Conservation (phyloP, 331 rosid species). For the Quercus phellos region DNA sequence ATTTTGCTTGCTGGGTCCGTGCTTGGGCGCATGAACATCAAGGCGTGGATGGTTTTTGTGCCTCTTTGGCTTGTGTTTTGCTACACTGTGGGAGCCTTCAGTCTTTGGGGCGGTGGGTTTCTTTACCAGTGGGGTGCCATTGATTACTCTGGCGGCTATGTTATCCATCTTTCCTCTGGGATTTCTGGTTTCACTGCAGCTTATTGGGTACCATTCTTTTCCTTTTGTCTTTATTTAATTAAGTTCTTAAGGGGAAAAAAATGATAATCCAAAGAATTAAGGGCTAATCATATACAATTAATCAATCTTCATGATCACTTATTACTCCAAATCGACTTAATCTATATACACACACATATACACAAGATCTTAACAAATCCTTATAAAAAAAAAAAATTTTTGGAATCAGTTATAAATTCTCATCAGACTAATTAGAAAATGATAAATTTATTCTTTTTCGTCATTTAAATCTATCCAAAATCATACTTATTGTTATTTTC, state of each 20-base stretch:
- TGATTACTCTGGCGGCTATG: conserved; percentile 87
- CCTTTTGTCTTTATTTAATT: no score
- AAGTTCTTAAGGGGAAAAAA: no score
- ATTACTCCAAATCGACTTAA: background rate
- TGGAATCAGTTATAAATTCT: no score
- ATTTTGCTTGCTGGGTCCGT: conserved; percentile 77
- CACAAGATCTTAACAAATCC: no score
- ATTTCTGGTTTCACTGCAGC: conserved; percentile 83
- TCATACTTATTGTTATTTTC: no score
- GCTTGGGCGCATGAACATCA: conserved; percentile 83
- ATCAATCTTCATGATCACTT: background rate
- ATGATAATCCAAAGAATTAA: no score
- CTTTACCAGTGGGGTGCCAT: conserved; percentile 87
- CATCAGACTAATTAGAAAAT: no score
- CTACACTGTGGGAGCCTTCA: conserved; percentile 80
- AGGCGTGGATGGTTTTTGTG: conserved; percentile 94
- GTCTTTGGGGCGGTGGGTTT: conserved; percentile 90
- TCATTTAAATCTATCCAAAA: no score
- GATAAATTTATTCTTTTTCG: no score
- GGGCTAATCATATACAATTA: no score
- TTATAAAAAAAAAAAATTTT: no score
- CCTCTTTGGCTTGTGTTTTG: conserved; percentile 86
- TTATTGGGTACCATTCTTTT: conserved; percentile 58
- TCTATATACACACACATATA: background rate
- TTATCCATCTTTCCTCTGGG: conserved; percentile 84